These are phyloP conservation scores for Annona cherimola DNA, from an alignment of 164 flowering plant species.

Conservation along the genomic window DNA sequence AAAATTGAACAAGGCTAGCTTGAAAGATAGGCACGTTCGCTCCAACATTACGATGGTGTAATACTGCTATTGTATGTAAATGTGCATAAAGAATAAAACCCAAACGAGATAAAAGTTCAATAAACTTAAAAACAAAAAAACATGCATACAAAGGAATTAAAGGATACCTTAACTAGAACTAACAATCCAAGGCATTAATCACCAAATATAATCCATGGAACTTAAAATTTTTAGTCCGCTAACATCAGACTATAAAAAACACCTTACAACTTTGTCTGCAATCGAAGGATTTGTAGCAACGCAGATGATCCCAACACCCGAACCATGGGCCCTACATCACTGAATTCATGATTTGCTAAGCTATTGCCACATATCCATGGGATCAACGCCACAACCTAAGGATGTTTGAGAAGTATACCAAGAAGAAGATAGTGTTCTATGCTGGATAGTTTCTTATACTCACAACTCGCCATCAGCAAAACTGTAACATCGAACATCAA, in stretches of 20 bases:
- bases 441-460: conserved; percentile 73
- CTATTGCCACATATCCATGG: not conserved
- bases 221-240: not conserved
- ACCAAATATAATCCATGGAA: not conserved
- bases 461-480: conserved; percentile 81
- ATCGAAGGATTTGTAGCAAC: conserved; percentile 54
- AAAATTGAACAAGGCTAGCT: not conserved
- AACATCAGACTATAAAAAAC: conserved; percentile 2
- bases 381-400: not conserved
- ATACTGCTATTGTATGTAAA: not conserved
- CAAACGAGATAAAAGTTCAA: not conserved
- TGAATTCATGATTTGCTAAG: not conserved
- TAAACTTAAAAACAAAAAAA: not conserved
- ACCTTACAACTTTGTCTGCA: conserved; percentile 78
- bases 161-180: not conserved
- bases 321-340: conserved; percentile 68
- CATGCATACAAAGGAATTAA: not conserved
- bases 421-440: conserved; percentile 65
- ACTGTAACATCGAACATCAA: conserved; percentile 24
- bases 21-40: not conserved
- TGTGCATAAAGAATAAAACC: not conserved
- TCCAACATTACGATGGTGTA: no score
- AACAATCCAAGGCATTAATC: no score
- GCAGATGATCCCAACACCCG: conserved; percentile 65
- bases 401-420: conserved; percentile 38